Base-by-base conservation (phyloP, 1,284 basidiomycete genomes). In the Leccinum laetum region DNA sequence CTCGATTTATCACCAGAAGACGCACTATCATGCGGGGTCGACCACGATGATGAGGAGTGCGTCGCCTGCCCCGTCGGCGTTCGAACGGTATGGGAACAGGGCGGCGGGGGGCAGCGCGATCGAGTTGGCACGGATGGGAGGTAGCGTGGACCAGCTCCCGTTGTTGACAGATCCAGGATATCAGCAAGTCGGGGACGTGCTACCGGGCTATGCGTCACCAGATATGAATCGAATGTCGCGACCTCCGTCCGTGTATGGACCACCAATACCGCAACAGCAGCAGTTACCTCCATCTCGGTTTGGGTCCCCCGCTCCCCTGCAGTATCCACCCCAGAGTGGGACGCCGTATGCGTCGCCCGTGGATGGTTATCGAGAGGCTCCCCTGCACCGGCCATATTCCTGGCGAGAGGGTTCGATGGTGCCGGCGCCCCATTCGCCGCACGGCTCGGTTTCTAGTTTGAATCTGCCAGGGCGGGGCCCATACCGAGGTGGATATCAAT, bases 21-120 rank as follows among this genome's bases (percentile, higher is more conserved):
- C 78, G n/a, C 80, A 78, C 46, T 80, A 78, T 64, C 81, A 83
- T 64, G 74, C 80, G n/a, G 67, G 66, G 3, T 76, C 75, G 49
- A 62, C 66, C n/a, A 73, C 77, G 57, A 32, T 57, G 35, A 16
- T 44, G 13, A 79, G 80, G 8, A 78, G 81, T 16, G 73, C 77
- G 4, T 84, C 83, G 0, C 84, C 84, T 9, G 82, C 79, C 10
- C 82, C 82, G 7, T 73, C 76, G 7, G 66, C 67, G 16, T 89
- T 87, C 70, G 84, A 88, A 29, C 81, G 82, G 5, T 92, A 91
- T 72, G 77, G 89, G 35, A 75, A 79, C 16, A 77, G 79, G 41
- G 83, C 84, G 1, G 74, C 78, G 35, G 70, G 71, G 21, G 58
- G 58, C 6, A 74, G 77, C 32, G 80, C 87, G 39, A 86, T 89